These are phyloP conservation scores for Moesziomyces antarcticus DNA, from an alignment of 1,284 basidiomycete genomes.

Conservation along the genomic window DNA sequence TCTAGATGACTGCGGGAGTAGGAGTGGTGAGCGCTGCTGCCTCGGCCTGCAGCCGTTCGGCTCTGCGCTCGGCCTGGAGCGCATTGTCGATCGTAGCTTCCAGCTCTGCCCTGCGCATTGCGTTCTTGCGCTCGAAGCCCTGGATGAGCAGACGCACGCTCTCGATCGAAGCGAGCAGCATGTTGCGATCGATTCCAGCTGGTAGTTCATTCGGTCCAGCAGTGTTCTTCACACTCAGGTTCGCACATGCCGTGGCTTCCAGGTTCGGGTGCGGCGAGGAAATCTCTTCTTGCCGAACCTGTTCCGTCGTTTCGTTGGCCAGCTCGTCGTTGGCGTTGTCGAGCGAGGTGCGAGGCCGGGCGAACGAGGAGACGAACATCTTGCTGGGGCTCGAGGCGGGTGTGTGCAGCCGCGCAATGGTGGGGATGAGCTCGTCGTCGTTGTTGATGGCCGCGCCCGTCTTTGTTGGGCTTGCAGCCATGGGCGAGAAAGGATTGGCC, in stretches of 20 bases:
- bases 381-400: slow-evolving; percentile 35
- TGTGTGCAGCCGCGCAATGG: slow-evolving; percentile 37
- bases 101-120: slow-evolving; percentile 42
- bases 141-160: slow-evolving; percentile 45
- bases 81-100: slow-evolving; percentile 44
- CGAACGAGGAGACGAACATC: slow-evolving; percentile 17
- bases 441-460: slow-evolving; percentile 28
- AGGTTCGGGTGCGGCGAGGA: too few relatives aligned
- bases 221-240: not conserved
- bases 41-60: slow-evolving; percentile 18
- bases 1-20: slow-evolving; percentile 1
- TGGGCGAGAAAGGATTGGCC: slow-evolving; percentile 28
- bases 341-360: slow-evolving; percentile 2
- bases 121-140: slow-evolving; percentile 49
- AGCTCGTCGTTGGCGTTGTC: slow-evolving; percentile 1
- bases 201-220: not conserved
- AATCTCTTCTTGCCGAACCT: not conserved
- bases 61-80: slow-evolving; percentile 33
- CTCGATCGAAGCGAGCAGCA: slow-evolving; percentile 49
- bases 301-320: slow-evolving; percentile 1
- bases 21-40: slow-evolving; percentile 1
- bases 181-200: slow-evolving; percentile 25
- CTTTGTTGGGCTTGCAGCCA: slow-evolving; percentile 28
- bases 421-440: slow-evolving; percentile 46
- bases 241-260: not conserved